Evolutionary conservation across 2,329 filamentous ascomycete genomes (phyloP).

Genomic region (Aureobasidium uvarum): DNA sequence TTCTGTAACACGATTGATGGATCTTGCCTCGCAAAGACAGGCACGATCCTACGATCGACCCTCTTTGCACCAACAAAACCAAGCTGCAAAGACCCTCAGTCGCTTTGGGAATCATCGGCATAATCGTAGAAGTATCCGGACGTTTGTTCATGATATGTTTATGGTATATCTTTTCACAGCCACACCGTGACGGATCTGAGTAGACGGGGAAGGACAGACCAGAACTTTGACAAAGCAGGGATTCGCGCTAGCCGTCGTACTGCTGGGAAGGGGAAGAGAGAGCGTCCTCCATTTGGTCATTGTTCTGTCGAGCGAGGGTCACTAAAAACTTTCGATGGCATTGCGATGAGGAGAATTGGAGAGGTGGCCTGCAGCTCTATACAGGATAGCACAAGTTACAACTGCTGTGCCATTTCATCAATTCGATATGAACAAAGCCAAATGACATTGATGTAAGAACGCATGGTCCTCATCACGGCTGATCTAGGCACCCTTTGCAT

Average conservation of each 20-base stretch:
- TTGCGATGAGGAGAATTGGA: not conserved
- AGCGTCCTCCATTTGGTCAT: not conserved
- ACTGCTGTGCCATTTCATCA: not conserved
- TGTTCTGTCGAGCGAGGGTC: not conserved
- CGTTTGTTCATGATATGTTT: too few species aligned
- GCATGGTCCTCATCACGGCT: not conserved
- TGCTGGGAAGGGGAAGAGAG: not conserved
- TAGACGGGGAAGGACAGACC: not conserved
- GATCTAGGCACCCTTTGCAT: not conserved
- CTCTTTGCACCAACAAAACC: too few species aligned
- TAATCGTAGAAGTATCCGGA: too few species aligned
- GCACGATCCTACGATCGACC: too few species aligned
- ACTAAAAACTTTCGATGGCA: not conserved
- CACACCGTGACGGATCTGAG: too few species aligned
- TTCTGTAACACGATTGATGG: not conserved
- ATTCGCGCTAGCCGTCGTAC: not conserved
- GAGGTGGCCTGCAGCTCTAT: not conserved
- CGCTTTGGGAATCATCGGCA: too few species aligned
- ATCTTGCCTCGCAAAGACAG: too few species aligned
- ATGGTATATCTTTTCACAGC: too few species aligned
- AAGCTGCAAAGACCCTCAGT: too few species aligned
- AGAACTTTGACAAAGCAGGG: not conserved
- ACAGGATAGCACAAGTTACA: not conserved
- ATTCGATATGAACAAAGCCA: not conserved
- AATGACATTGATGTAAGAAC: not conserved